These are phyloP conservation scores for Exophiala xenobiotica DNA, from an alignment of 2,329 filamentous ascomycete genomes.

Conservation along the genomic window DNA sequence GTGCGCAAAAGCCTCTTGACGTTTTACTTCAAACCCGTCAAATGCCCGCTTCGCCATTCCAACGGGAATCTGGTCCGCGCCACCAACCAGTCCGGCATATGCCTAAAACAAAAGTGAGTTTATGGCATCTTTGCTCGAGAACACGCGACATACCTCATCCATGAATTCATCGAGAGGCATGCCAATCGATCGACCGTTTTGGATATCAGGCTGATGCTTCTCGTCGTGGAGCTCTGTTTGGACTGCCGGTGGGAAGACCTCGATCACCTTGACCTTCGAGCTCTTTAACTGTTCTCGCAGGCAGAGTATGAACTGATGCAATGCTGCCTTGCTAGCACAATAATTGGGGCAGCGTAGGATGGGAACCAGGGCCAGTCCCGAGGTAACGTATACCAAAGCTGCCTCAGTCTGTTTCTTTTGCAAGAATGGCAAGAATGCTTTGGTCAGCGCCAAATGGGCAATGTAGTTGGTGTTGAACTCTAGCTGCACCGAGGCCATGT, in stretches of 20 bases:
- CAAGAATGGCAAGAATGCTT: slow-evolving; percentile 51
- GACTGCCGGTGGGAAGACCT: slow-evolving; percentile 56
- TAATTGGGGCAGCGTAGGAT: slow-evolving; percentile 52
- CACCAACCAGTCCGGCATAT: slow-evolving; percentile 46
- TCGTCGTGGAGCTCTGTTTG: slow-evolving; percentile 58
- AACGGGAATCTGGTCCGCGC: slow-evolving; percentile 54
- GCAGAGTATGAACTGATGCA: slow-evolving; percentile 55
- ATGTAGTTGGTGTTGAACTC: slow-evolving; percentile 54
- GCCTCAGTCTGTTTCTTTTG: slow-evolving; percentile 46
- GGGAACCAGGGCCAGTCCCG: slow-evolving; percentile 52
- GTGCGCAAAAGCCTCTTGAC: slow-evolving; percentile 41
- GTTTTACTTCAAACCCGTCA: slow-evolving; percentile 48
- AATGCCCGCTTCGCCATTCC: slow-evolving; percentile 45
- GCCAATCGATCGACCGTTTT: slow-evolving; percentile 50
- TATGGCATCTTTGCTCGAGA: background rate
- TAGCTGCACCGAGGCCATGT: slow-evolving; percentile 44
- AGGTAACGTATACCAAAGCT: slow-evolving; percentile 50
- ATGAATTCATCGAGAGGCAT: slow-evolving; percentile 56
- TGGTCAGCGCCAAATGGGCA: slow-evolving; percentile 50
- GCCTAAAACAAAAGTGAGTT: slow-evolving; percentile 31
- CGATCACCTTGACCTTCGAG: slow-evolving; percentile 53
- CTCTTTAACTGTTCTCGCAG: slow-evolving; percentile 52
- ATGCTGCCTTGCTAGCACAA: slow-evolving; percentile 56
- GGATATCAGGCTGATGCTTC: slow-evolving; percentile 55
- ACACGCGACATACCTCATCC: slow-evolving; percentile 37